Base-by-base conservation (phyloP, 495 filamentous ascomycete species). In the Thozetella sp. region DNA sequence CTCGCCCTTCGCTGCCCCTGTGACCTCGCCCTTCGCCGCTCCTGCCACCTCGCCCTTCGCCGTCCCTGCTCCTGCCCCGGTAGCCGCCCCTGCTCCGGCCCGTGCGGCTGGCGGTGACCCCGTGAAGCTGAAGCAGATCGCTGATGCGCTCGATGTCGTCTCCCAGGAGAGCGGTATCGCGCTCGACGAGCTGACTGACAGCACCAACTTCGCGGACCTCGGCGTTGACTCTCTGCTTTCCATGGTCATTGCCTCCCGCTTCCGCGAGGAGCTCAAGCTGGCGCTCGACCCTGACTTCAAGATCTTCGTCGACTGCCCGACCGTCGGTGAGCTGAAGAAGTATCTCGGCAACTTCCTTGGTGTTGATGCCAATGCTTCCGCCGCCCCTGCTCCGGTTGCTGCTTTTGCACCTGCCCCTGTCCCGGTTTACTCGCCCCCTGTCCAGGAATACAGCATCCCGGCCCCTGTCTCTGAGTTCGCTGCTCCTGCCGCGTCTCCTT, bases 231-330 rank as follows among this genome's bases (percentile, higher is more conserved):
- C 76, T 0, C 70, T 80, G n/a, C 56, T 77, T 43, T 63, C 64
- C 22, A 57, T 80, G 30, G 63, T 65, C 24, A 72, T 80, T 45
- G 54, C 64, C 19, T 67, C 64, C 45, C 65, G 72, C 22, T 63
- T 76, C 37, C 61, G 64, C 2, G 75, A 79, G 48, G 70, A 80
- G 58, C 63, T 77, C 23, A 63, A 66, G n/a, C 4, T 79, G 61
- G 65, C 6, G 6, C 30, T 37, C 9, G 30, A 70, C 30, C 30
- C 86, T n/a, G 75, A 78, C 46, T 83, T 80, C 13, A 73, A 76
- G 22, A 67, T 87, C 19, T 88, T 91, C 63, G 74, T 81, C 19
- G 85, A 89, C 40, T 72, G 72, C 58, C 73, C 76, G 12, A 85
- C 80, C 1, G 70, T 84, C 43, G 65, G 64, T 10, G 68, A 76